A percentile compares a stretch with the other conserved stretches of the same genome.
Evolutionary conservation across 2,329 filamentous ascomycete species (phyloP).

Genomic region (Colletotrichum sp.): DNA sequence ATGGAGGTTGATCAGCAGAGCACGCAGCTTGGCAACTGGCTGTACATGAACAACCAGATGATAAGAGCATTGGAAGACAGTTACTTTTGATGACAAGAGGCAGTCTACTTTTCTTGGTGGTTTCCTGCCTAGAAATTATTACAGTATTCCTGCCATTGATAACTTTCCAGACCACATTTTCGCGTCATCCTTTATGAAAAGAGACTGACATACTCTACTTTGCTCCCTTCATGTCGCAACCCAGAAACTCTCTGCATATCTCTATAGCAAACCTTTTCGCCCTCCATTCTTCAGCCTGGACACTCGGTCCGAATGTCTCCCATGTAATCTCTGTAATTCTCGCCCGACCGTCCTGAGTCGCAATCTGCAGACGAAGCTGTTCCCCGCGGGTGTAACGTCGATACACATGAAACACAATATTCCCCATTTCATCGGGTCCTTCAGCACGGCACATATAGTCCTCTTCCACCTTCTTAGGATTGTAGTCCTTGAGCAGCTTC

Average conservation of each 20-base stretch:
- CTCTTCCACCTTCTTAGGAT: neutral
- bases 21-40: conserved; percentile 22
- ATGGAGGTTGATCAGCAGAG: conserved; percentile 21
- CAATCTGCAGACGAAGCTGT: neutral
- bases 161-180: fast-evolving
- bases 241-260: neutral
- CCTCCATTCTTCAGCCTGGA: neutral
- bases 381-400: neutral
- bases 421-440: neutral
- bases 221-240: neutral
- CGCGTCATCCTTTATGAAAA: neutral
- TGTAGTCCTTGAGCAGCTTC: neutral
- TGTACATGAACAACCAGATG: conserved; percentile 23
- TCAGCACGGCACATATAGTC: neutral
- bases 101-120: fast-evolving
- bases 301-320: neutral
- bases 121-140: neutral
- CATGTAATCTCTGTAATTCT: neutral
- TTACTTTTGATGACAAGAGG: neutral
- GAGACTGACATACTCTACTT: neutral
- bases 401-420: neutral
- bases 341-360: neutral
- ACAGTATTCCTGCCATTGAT: neutral
- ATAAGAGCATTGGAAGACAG: conserved; percentile 23
- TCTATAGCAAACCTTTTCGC: neutral